These are phyloP conservation scores for Tolypocladium tropicale DNA, from an alignment of 2,329 filamentous ascomycete genomes.

Conservation along the genomic window DNA sequence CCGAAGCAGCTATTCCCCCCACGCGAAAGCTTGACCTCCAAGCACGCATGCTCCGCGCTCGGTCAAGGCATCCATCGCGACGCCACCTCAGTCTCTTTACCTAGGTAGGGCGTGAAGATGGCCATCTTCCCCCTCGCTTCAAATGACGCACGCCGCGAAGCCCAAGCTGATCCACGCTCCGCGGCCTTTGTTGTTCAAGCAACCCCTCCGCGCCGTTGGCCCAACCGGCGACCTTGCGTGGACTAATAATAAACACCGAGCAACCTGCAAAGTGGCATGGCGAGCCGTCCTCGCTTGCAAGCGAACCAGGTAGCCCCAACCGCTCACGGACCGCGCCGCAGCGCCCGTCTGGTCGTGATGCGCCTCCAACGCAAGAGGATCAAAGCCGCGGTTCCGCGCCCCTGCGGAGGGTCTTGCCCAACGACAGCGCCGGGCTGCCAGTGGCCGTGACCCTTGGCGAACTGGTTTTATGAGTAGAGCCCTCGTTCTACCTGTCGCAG, in stretches of 20 bases:
- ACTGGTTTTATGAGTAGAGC: too few relatives aligned
- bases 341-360: neutral
- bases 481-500: too few relatives aligned
- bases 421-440: neutral
- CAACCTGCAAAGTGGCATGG: neutral
- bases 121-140: neutral
- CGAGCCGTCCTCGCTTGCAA: neutral
- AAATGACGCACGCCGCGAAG: neutral
- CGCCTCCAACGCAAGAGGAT: neutral
- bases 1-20: neutral
- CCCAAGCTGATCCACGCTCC: neutral
- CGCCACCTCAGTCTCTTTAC: neutral
- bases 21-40: neutral
- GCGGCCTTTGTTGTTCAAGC: neutral
- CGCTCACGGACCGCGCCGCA: neutral
- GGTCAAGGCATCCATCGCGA: neutral
- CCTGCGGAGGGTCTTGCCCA: neutral
- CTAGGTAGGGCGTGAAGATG: too few relatives aligned
- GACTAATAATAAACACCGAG: neutral
- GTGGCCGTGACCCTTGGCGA: too few relatives aligned
- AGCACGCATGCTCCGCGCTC: neutral
- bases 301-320: neutral
- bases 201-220: neutral
- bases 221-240: neutral
- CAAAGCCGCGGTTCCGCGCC: neutral